Percentiles rank a stretch among this genome's conserved stretches.
These are phyloP conservation scores for Alloteropsis angusta DNA, from an alignment of 202 grass and related monocot species.

Conservation along the genomic window DNA sequence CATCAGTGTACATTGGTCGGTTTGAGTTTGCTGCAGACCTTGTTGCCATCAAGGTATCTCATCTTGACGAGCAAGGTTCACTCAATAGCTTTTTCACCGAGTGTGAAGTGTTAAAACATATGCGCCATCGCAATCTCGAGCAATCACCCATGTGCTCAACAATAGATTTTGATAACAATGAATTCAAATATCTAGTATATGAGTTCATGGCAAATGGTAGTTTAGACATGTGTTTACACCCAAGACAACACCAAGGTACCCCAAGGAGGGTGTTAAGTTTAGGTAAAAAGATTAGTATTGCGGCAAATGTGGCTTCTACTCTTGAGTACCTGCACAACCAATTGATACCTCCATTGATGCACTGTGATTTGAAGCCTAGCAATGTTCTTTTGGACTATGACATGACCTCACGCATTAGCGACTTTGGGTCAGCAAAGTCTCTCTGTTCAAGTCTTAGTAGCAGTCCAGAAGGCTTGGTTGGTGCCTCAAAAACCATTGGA, in stretches of 20 bases:
- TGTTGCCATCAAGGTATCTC: constrained; percentile 39
- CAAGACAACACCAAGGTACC: not conserved
- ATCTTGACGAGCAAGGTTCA: not conserved
- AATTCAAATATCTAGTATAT: constrained; percentile 31
- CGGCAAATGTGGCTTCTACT: constrained; percentile 22
- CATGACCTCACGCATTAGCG: constrained; percentile 32
- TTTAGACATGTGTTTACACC: constrained; percentile 34
- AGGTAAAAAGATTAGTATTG: constrained; percentile 28
- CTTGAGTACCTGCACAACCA: constrained; percentile 40
- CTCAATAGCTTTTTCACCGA: constrained; percentile 20
- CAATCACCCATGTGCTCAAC: constrained; percentile 28
- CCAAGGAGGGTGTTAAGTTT: constrained; percentile 25
- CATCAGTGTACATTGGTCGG: constrained; percentile 31
- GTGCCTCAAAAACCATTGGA: constrained; percentile 29
- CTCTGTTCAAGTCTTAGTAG: constrained; percentile 14
- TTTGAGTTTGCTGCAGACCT: not conserved
- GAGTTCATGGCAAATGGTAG: constrained; percentile 50
- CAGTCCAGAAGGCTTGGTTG: constrained; percentile 3
- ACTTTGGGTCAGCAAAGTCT: constrained; percentile 41
- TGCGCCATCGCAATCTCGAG: constrained; percentile 20
- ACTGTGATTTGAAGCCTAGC: constrained; percentile 39
- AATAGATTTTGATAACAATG: constrained; percentile 21
- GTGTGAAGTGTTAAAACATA: constrained; percentile 19
- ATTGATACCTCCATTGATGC: constrained; percentile 26
- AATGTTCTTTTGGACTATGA: constrained; percentile 44